Conservation (phyloP, 192 early-diverging fungal species). For the Coemansia sp. region DNA sequence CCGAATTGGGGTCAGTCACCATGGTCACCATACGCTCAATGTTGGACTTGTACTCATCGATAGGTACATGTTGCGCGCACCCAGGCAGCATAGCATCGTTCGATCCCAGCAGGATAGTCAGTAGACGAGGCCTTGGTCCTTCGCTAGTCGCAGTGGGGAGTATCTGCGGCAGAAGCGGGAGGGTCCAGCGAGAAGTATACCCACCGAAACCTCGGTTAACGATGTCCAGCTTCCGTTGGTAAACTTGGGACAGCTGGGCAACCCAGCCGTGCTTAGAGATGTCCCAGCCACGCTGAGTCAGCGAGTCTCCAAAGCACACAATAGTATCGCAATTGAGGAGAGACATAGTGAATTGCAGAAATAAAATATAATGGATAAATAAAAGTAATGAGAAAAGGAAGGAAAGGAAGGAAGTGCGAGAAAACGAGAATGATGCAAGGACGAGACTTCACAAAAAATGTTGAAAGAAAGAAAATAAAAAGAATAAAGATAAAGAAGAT, state of each 20-base stretch:
- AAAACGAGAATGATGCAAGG: background rate
- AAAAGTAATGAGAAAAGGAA: background rate
- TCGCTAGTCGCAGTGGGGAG: slow-evolving; percentile 1
- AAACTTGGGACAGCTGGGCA: slow-evolving; percentile 31
- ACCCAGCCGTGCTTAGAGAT: slow-evolving; percentile 39
- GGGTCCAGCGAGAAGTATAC: slow-evolving; percentile 32
- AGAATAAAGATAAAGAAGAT: background rate
- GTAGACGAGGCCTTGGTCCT: slow-evolving; percentile 5
- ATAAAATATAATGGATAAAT: too few relatives aligned
- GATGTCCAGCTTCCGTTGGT: slow-evolving; percentile 33
- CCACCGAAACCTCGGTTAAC: slow-evolving; percentile 47
- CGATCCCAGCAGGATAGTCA: slow-evolving; percentile 34
- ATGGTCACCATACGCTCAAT: slow-evolving; percentile 9
- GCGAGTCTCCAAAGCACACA: slow-evolving; percentile 41
- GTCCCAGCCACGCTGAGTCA: slow-evolving; percentile 50
- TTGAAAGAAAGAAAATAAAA: background rate
- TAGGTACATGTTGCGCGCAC: slow-evolving; percentile 26
- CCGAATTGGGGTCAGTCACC: slow-evolving; percentile 10
- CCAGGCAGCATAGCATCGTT: slow-evolving; percentile 38
- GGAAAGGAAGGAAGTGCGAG: background rate
- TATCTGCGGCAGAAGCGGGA: slow-evolving; percentile 7
- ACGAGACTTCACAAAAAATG: too few relatives aligned
- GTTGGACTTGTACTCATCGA: slow-evolving; percentile 32
- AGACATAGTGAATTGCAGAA: background rate
- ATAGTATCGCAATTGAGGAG: slow-evolving; percentile 4